phyloP scores from a whole-genome alignment of 768 basidiomycete genomes.

The Mycena maculata region DNA sequence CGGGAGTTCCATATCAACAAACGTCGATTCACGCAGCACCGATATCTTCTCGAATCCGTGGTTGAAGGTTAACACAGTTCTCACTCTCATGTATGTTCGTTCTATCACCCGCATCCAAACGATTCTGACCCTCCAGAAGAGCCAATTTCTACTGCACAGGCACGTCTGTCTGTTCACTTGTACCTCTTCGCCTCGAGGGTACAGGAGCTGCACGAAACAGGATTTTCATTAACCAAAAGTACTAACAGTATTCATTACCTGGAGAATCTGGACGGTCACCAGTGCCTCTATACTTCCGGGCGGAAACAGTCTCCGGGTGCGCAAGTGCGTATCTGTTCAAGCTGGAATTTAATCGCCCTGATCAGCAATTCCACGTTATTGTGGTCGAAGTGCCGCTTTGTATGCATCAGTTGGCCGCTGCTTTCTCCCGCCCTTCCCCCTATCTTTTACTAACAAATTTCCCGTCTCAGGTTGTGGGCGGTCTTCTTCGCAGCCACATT shows the following conservation, averaged over 20 bases:
- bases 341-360: not conserved
- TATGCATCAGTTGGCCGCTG: not conserved
- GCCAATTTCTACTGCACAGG: constrained; percentile 12
- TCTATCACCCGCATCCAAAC: not conserved
- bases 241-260: constrained; percentile 3
- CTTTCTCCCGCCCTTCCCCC: not conserved
- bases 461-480: not conserved
- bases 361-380: constrained; percentile 1
- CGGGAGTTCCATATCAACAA: not conserved
- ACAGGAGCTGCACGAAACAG: too few species aligned
- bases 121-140: not conserved
- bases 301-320: not conserved
- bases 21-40: not conserved
- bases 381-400: constrained; percentile 20
- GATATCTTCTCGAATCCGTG: not conserved
- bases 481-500: not conserved
- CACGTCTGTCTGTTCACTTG: not conserved
- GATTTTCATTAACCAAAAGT: not conserved
- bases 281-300: not conserved
- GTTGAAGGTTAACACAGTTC: not conserved
- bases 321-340: not conserved
- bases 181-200: not conserved
- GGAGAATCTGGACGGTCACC: constrained; percentile 5
- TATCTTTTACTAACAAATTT: not conserved
- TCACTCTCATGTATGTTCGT: not conserved